Evolutionary conservation across 805 yeast genomes (phyloP).

Genomic region (Candida xiaguanensis): DNA sequence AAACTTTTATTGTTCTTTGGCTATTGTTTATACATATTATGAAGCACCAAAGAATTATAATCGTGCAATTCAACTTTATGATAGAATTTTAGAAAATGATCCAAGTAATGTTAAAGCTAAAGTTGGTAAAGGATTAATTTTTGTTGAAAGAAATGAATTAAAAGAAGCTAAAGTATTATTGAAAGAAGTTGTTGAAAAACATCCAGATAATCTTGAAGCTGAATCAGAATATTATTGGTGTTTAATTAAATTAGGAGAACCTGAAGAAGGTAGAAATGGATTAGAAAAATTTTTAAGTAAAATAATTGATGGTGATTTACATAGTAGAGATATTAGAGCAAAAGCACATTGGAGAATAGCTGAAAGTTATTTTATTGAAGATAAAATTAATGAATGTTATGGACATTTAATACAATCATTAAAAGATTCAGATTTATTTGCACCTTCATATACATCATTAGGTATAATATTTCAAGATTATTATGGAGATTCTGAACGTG

Average conservation of each 20-base stretch:
- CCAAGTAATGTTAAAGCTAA: slow-evolving; percentile 56
- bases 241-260: slow-evolving; percentile 50
- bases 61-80: slow-evolving; percentile 70
- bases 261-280: slow-evolving; percentile 48
- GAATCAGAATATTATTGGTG: slow-evolving; percentile 78
- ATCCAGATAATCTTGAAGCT: slow-evolving; percentile 57
- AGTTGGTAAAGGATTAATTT: slow-evolving; percentile 79
- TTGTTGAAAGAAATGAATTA: slow-evolving; percentile 60
- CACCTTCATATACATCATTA: slow-evolving; percentile 77
- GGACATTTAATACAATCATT: slow-evolving; percentile 57
- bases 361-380: slow-evolving; percentile 47
- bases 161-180: slow-evolving; percentile 53
- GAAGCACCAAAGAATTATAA: slow-evolving; percentile 88
- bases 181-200: slow-evolving; percentile 42
- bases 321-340: slow-evolving; percentile 56
- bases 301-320: slow-evolving; percentile 49
- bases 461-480: slow-evolving; percentile 68
- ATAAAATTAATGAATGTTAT: slow-evolving; percentile 47
- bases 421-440: slow-evolving; percentile 58
- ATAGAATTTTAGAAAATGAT: slow-evolving; percentile 46
- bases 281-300: slow-evolving; percentile 41
- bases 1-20: slow-evolving; percentile 63
- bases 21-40: slow-evolving; percentile 72
- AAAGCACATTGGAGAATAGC: slow-evolving; percentile 71
- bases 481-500: slow-evolving; percentile 59